phyloP scores from a whole-genome alignment of 371 early-diverging fungal species.

The Mucor indicus region DNA sequence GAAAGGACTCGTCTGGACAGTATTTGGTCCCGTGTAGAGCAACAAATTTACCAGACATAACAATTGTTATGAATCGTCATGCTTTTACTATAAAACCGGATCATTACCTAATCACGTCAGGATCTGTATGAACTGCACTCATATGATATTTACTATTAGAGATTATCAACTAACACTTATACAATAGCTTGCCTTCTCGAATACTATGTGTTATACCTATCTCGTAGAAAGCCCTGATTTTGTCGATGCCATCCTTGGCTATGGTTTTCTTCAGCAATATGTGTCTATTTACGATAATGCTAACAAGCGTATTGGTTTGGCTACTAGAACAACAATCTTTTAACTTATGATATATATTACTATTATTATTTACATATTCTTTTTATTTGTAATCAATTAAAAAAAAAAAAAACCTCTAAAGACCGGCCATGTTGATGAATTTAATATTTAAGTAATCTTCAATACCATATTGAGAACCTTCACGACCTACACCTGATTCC shows the following conservation, averaged over 20 bases:
- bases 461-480: conserved; percentile 72
- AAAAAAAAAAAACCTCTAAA: not conserved
- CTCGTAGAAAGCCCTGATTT: conserved; percentile 33
- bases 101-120: conserved; percentile 31
- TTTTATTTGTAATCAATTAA: too few species aligned
- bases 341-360: too few species aligned
- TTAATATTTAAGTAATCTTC: conserved; percentile 66
- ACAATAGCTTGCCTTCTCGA: conserved; percentile 9
- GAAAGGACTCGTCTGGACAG: conserved; percentile 21
- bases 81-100: conserved; percentile 21
- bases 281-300: conserved; percentile 43
- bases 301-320: conserved; percentile 37
- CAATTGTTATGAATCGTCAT: conserved; percentile 18
- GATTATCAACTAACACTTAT: too few species aligned
- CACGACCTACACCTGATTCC: conserved; percentile 79
- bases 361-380: too few species aligned
- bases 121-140: conserved; percentile 21
- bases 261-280: conserved; percentile 44
- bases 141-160: not conserved
- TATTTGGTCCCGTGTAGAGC: conserved; percentile 36
- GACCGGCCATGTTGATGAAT: conserved; percentile 46
- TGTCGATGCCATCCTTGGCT: conserved; percentile 40
- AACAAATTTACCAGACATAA: conserved; percentile 18
- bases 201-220: conserved; percentile 35
- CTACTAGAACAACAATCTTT: conserved; percentile 12